phyloP scores from a whole-genome alignment of 345 rosid genomes.

The Barbarea vulgaris region DNA sequence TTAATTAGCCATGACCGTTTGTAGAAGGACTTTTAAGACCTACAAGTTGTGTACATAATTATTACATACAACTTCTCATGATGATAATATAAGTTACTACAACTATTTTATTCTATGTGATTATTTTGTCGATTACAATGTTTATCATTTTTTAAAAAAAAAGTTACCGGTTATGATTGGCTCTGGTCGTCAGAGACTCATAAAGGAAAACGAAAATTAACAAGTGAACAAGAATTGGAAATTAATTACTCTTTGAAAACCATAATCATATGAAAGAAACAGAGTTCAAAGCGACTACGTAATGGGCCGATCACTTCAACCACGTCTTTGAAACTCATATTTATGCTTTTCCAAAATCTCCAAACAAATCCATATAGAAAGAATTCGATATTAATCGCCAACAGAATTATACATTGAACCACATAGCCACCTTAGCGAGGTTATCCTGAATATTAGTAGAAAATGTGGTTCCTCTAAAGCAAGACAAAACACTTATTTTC shows the following conservation, averaged over 20 bases:
- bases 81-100: not conserved
- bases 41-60: constrained; percentile 19
- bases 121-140: constrained; percentile 8
- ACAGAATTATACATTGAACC: not conserved
- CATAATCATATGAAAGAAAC: not conserved
- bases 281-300: not conserved
- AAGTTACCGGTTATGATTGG: constrained; percentile 17
- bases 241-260: not conserved
- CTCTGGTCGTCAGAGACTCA: constrained; percentile 5
- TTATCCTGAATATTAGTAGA: not conserved
- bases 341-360: not conserved
- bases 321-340: not conserved
- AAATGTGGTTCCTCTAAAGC: not conserved
- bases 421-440: not conserved
- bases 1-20: constrained; percentile 4
- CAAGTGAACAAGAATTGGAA: not conserved
- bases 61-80: constrained; percentile 9
- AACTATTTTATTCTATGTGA: constrained; percentile 10
- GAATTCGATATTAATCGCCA: not conserved
- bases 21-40: constrained; percentile 25
- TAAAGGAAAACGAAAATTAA: not conserved
- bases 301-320: constrained; percentile 10
- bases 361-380: not conserved
- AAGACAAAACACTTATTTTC: not conserved
- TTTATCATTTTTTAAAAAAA: constrained; percentile 2